Conservation (phyloP, 257 asterid genomes). For the Plectranthus barbatus region DNA sequence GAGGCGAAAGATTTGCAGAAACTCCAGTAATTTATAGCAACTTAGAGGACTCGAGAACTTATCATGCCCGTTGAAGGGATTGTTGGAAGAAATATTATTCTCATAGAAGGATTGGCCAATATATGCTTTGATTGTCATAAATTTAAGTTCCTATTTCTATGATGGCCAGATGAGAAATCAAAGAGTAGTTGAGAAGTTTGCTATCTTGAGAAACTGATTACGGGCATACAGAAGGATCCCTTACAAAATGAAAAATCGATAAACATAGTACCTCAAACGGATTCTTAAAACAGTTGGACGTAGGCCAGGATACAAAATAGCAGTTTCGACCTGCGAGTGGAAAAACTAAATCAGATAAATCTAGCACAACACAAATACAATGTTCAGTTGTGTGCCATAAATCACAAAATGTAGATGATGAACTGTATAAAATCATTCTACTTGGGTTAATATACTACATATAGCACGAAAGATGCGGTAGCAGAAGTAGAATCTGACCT, state of each 20-base stretch:
- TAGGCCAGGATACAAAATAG: conserved; percentile 85
- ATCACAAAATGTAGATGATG: neutral
- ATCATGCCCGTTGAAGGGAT: too few species aligned
- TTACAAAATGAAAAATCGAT: neutral
- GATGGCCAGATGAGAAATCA: neutral
- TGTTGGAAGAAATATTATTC: neutral
- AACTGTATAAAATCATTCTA: neutral
- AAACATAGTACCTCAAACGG: conserved; percentile 58
- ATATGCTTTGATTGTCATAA: too few species aligned
- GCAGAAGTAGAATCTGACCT: conserved; percentile 34
- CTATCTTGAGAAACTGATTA: neutral
- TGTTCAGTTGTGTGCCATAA: neutral
- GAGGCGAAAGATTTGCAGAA: too few species aligned
- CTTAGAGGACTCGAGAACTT: too few species aligned
- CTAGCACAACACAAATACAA: neutral
- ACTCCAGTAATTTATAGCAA: too few species aligned
- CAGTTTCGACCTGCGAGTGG: conserved; percentile 79
- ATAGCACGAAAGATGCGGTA: neutral
- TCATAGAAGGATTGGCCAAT: neutral
- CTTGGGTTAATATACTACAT: neutral
- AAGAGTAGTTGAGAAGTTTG: neutral
- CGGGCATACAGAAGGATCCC: neutral
- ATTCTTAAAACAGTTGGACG: conserved; percentile 83
- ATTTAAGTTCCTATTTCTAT: neutral
- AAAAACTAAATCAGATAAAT: neutral